phyloP scores from a whole-genome alignment of 2,329 filamentous ascomycete genomes.

The Trichoderma atroviride region DNA sequence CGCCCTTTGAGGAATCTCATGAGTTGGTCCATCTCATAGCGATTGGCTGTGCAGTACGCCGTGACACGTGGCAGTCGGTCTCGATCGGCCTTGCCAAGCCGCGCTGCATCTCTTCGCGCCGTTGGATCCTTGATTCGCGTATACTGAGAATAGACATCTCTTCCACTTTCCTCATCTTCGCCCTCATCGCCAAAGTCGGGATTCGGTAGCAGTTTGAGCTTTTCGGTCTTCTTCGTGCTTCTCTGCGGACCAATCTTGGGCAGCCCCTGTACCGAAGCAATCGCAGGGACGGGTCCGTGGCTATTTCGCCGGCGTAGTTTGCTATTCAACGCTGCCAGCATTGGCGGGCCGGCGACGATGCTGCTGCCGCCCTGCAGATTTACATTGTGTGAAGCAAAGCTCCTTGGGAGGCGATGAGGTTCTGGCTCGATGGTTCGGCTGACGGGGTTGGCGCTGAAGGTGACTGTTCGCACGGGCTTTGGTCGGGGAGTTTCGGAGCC shows the following conservation, averaged over 20 bases:
- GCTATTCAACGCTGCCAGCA: conserved; percentile 81
- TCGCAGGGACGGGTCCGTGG: conserved; percentile 58
- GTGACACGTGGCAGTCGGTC: conserved; percentile 87
- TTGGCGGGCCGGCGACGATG: conserved; percentile 51
- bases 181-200: conserved; percentile 79
- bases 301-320: conserved; percentile 86
- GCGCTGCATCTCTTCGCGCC: conserved; percentile 85
- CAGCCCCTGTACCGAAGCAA: conserved; percentile 38
- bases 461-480: conserved; percentile 62
- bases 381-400: conserved; percentile 36
- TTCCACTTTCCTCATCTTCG: conserved; percentile 83
- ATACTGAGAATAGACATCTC: conserved; percentile 97
- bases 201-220: conserved; percentile 94
- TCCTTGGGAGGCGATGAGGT: conserved; percentile 35
- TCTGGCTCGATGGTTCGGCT: conserved; percentile 61
- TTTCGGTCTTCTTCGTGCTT: conserved; percentile 94
- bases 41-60: conserved; percentile 92
- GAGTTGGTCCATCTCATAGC: conserved; percentile 85
- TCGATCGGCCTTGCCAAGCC: conserved; percentile 90
- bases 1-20: conserved; percentile 90
- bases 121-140: conserved; percentile 97
- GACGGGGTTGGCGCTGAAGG: conserved; percentile 73
- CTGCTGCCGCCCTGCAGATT: conserved; percentile 35
- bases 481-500: conserved; percentile 16
- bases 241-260: conserved; percentile 90